phyloP scores from a whole-genome alignment of 441 rosid species.

The Croton laevigatus region DNA sequence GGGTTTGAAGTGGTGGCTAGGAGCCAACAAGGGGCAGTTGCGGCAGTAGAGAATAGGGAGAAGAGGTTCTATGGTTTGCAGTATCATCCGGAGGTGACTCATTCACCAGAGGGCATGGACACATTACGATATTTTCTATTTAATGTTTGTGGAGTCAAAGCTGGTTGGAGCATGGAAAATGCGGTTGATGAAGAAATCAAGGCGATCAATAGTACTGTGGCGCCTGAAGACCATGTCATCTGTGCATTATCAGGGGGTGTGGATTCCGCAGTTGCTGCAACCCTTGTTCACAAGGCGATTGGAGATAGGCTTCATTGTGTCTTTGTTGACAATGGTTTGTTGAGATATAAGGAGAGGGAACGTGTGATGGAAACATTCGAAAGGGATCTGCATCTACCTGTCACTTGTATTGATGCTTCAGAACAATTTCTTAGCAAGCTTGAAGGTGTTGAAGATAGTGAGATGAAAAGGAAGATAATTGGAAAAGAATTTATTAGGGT shows the following conservation, averaged over 20 bases:
- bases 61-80: conserved; percentile 81
- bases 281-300: conserved; percentile 94
- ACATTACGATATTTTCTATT: conserved; percentile 67
- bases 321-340: conserved; percentile 85
- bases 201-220: conserved; percentile 57
- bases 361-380: conserved; percentile 89
- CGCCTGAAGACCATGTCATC: conserved; percentile 75
- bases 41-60: conserved; percentile 58
- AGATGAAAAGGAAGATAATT: conserved; percentile 82
- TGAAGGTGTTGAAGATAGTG: conserved; percentile 89
- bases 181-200: conserved; percentile 80
- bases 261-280: conserved; percentile 93
- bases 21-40: conserved; percentile 78
- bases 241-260: conserved; percentile 92
- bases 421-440: conserved; percentile 71
- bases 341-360: conserved; percentile 90
- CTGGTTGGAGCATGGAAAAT: conserved; percentile 90
- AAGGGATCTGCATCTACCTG: conserved; percentile 80
- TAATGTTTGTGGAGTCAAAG: conserved; percentile 64
- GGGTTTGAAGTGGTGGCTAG: conserved; percentile 77
- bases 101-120: conserved; percentile 90
- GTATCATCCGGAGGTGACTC: conserved; percentile 96
- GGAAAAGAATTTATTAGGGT: conserved; percentile 80
- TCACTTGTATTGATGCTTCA: conserved; percentile 77
- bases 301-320: conserved; percentile 90